Base-by-base conservation (phyloP, 495 filamentous ascomycete species). In the Annulohypoxylon maeteangense region DNA sequence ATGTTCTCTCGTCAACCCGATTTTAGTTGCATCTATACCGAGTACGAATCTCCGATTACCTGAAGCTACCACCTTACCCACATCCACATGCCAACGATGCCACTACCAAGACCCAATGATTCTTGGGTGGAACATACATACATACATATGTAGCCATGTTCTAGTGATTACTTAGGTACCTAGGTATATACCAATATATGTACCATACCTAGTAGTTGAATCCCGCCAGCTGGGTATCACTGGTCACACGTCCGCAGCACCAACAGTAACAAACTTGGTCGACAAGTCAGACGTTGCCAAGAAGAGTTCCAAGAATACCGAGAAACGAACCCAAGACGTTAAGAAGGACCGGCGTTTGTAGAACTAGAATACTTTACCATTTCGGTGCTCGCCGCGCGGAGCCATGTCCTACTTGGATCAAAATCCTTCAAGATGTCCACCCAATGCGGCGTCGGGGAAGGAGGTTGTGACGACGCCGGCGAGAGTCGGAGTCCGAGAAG, bases 71-170 rank as follows among this genome's bases (percentile, higher is more conserved):
- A 16, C n/a, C n/a, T 38, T 44, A 48, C 31, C 54, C 53, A 59
- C 60, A 64, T 55, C 54, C 53, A 59, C 60, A 64, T 55, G 60
- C 67, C 59, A 63, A 51, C 67, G 18, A 50, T 25, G 45, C 54
- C 34, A 22, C 22, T 64, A 50, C 60, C 67, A 64, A 44, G 60
- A n/a, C 61, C 12, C 44, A 25, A 51, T 25, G 42, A 18, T 64
- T 53, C 25, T 64, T 70, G 44, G 44, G 60, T 63, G 38, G 25
- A 57, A 42, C 42, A 57, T 56, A 50, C 64, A 53, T 47, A 20
- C 40, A 18, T 18, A 10, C 27, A 8, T 36, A 56, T 44, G 16
- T 47, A 40, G 4, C 11, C 36, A 40, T 47, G 20, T 23, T 47
- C 44, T 14, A 47, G 14, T n/a, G 16, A 1, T 4, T 42, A 42